phyloP scores from a whole-genome alignment of 148 eudicot species.

The Rhododendron vialii region DNA sequence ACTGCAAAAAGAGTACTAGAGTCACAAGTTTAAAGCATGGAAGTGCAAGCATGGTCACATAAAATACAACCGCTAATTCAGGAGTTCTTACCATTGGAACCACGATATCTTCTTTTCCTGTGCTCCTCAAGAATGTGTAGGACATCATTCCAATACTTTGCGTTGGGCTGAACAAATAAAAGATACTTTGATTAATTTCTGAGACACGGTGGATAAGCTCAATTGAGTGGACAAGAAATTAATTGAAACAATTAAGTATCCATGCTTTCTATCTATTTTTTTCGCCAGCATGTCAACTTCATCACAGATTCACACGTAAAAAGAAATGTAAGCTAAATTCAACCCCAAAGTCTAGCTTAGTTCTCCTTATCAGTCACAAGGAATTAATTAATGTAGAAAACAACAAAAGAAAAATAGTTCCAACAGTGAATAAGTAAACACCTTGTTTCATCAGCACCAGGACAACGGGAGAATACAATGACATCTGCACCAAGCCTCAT shows the following conservation, averaged over 20 bases:
- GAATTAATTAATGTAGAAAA: neutral
- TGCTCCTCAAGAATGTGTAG: constrained; percentile 59
- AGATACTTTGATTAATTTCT: neutral
- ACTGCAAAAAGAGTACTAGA: neutral
- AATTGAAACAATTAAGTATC: neutral
- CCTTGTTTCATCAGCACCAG: constrained; percentile 45
- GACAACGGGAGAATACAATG: constrained; percentile 65
- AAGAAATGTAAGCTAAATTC: neutral
- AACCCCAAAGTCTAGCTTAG: neutral
- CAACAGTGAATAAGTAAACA: constrained; percentile 4
- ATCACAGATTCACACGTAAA: neutral
- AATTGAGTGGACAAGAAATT: neutral
- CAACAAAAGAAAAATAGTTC: neutral
- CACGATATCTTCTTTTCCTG: constrained; percentile 67
- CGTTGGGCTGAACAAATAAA: constrained; percentile 33
- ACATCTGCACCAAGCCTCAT: constrained; percentile 97
- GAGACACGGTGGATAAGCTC: neutral
- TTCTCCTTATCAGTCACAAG: neutral
- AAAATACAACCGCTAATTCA: neutral
- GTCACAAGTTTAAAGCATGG: neutral
- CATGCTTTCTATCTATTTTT: neutral
- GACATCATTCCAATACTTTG: constrained; percentile 75
- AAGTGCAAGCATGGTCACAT: constrained; percentile 2
- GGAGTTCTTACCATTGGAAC: constrained; percentile 60
- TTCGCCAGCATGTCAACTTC: neutral